Evolutionary conservation across 2,329 filamentous ascomycete genomes (phyloP).

Genomic region (Xylariaceae sp.): DNA sequence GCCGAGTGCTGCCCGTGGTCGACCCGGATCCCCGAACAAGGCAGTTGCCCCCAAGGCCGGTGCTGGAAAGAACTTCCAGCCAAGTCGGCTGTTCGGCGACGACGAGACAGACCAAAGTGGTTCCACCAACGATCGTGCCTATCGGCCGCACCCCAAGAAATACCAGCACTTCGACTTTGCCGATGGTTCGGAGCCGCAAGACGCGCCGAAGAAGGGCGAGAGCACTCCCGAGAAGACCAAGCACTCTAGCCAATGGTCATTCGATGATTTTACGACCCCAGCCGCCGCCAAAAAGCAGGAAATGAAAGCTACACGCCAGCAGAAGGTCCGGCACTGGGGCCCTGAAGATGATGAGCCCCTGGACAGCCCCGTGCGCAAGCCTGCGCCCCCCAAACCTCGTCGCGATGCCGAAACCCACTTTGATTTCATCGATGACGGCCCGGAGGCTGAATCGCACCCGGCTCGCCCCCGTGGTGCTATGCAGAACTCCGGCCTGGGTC

Average conservation of each 20-base stretch:
- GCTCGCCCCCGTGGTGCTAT: conserved; percentile 45
- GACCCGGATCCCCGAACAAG: conserved; percentile 18
- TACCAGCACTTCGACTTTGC: conserved; percentile 82
- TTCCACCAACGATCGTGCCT: conserved; percentile 36
- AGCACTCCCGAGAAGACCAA: conserved; percentile 46
- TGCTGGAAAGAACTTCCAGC: conserved; percentile 53
- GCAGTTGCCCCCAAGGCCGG: conserved; percentile 40
- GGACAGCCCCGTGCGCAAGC: conserved; percentile 51
- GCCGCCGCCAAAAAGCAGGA: conserved; percentile 52
- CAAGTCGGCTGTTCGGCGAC: conserved; percentile 57
- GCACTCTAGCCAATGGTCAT: conserved; percentile 73
- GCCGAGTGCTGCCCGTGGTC: conserved; percentile 37
- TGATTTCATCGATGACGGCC: conserved; percentile 69
- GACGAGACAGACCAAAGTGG: conserved; percentile 39
- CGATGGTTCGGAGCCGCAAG: conserved; percentile 51
- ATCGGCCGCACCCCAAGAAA: conserved; percentile 67
- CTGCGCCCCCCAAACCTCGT: conserved; percentile 59
- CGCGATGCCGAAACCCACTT: conserved; percentile 79
- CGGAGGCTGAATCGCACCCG: conserved; percentile 40
- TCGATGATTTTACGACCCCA: conserved; percentile 81
- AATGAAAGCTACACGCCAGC: conserved; percentile 50
- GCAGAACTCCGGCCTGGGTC: conserved; percentile 59
- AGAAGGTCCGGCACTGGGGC: conserved; percentile 74
- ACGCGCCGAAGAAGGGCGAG: conserved; percentile 35
- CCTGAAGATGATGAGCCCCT: conserved; percentile 57